Evolutionary conservation across 164 flowering plant species (phyloP), one percentile per base, ranked within the genome.

Genomic region (Taxillus chinensis): DNA sequence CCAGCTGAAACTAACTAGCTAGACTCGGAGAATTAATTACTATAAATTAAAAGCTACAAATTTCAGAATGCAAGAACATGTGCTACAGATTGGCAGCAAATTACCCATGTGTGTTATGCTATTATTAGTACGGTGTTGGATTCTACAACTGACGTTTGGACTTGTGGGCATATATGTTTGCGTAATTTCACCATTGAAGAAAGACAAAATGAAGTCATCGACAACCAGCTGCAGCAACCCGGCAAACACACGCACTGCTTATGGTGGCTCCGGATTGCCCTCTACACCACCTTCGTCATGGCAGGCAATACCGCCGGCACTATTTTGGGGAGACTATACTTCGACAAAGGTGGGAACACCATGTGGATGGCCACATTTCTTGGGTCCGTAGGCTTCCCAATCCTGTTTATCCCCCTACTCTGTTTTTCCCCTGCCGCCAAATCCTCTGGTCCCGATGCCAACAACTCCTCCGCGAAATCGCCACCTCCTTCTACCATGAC

Each of bases 321-420:
- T 3, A 67, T 79, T 2, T 46, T 79, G 46, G 83, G 79, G 42
- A 73, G 81, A 64, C 58, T 79, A 4, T 81, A 81, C 67, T 79
- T 40, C n/a, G 63, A 71, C 48, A 66, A 75, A 69, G 83, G 86
- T 9, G 84, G 86, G 41, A 67, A 74, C 1, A 73, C 79, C 73
- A 73, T 57, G 56, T 74, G 79, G 77, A 13, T 78, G 69, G 72
- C 57, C 39, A 59, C 80, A 5, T 59, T 74, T 2, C 54, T 71
- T 1, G 70, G 67, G 52, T 6, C 54, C 1, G 68, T 55, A 3
- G 86, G 79, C 6, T 79, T 82, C 56, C 82, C 80, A 8, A 62
- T 80, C 48, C 76, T 82, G 42, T 27, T 27, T 27, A 58, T 78
- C 27, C 83, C 81, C 2, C 63, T 65, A 41, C 42, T 74, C 16